Base-by-base conservation (phyloP, 805 yeast genomes). In the Soucietia sequanensis region DNA sequence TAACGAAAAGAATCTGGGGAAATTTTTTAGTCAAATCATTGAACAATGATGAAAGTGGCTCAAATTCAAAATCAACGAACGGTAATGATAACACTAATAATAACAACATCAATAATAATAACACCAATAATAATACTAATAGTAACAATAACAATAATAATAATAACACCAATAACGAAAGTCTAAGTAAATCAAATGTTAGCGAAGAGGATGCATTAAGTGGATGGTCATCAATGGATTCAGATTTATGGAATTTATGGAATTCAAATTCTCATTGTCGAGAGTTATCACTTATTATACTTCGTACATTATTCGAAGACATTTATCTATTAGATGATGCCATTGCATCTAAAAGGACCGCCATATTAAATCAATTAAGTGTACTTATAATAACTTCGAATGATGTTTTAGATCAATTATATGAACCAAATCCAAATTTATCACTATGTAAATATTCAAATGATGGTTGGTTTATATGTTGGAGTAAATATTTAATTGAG, bases 1-100 rank as follows among this genome's bases (percentile, higher is more conserved):
- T 93, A 6, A 95, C 96, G 8, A 93, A 93, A 53, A 72, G 95
- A 38, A 73, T 80, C 20, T 93, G 99, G 99, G 96, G 97, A 12
- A 68, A 76, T 24, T 79, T 75, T 40, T 60, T 84, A n/a, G 70
- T 64, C 16, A 65, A 62, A 41, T 34, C 46, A 3, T 47, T 46
- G 28, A 37, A 18, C 16, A 24, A 22, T 9, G 43, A 31, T 28
- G 39, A 46, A 47, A 21, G 40, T 13, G 27, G 30, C n/a, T 23
- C 13, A 3, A 14, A 4, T 9, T 24, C 27, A 5, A 27, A 5
- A 17, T 14, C 8, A 27, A 37, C 16, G 34, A 36, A 33, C 7
- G 36, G 36, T 32, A 34, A 38, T 20, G 28, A 22, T 26, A 23
- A 27, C 27, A 34, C 31, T 22, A n/a, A n/a, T n/a, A n/a, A n/a